Conservation (phyloP, 495 filamentous ascomycete species). For the Talaromyces proteolyticus region DNA sequence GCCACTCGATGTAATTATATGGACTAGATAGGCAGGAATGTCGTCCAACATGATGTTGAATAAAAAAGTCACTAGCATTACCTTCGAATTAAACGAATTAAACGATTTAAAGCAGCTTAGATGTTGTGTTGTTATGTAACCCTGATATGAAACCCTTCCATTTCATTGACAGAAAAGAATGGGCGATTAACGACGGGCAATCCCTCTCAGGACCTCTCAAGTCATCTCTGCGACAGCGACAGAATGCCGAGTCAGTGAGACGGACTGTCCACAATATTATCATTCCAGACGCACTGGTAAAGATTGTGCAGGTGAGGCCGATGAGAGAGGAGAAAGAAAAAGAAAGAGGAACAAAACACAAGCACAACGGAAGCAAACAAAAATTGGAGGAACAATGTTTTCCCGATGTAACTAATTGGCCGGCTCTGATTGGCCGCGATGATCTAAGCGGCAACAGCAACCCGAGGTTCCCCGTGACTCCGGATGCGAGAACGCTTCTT, state of each 20-base stretch:
- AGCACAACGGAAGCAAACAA: neutral
- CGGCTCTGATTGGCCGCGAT: slow-evolving; percentile 27
- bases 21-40: too few species aligned
- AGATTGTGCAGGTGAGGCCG: slow-evolving; percentile 42
- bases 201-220: slow-evolving; percentile 40
- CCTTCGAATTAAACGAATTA: too few species aligned
- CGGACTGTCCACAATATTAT: slow-evolving; percentile 32
- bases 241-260: slow-evolving; percentile 46
- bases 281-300: slow-evolving; percentile 32
- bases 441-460: slow-evolving; percentile 17
- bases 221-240: slow-evolving; percentile 34
- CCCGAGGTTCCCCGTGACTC: slow-evolving; percentile 39
- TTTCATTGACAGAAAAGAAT: slow-evolving; percentile 43
- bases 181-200: slow-evolving; percentile 55
- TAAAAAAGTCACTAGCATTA: too few species aligned
- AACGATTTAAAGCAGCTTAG: neutral
- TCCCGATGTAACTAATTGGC: slow-evolving; percentile 30
- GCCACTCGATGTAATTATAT: too few species aligned
- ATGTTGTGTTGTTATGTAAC: slow-evolving; percentile 5
- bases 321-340: slow-evolving; percentile 27
- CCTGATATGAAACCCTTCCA: slow-evolving; percentile 50
- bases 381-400: slow-evolving; percentile 28
- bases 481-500: neutral
- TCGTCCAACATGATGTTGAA: too few species aligned
- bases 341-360: slow-evolving; percentile 6